These are phyloP conservation scores for Spiraea crenata DNA, from an alignment of 331 rosid genomes.

Conservation along the genomic window DNA sequence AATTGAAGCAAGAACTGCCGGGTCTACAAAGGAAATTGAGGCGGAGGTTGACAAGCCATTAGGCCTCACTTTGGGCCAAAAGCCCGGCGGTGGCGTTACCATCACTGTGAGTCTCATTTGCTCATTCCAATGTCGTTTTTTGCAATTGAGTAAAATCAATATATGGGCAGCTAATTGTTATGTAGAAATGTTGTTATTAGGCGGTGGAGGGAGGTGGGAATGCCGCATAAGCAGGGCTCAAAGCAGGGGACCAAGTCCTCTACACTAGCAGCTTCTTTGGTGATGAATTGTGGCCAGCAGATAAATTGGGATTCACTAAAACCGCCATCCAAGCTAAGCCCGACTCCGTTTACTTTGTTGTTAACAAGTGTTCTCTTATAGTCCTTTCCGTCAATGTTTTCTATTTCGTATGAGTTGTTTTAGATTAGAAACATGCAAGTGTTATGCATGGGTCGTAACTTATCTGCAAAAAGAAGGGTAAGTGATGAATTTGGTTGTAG, in stretches of 20 bases:
- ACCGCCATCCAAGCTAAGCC: conserved; percentile 97
- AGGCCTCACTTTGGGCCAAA: conserved; percentile 96
- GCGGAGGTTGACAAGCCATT: conserved; percentile 95
- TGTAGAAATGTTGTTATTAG: conserved; percentile 26
- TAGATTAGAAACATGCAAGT: background rate
- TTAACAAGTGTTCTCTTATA: conserved; percentile 58
- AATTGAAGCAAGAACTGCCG: conserved; percentile 73
- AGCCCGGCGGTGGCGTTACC: conserved; percentile 70
- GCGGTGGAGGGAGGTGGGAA: conserved; percentile 95
- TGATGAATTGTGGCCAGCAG: conserved; percentile 99
- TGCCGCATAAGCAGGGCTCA: conserved; percentile 92
- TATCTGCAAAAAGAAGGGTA: background rate
- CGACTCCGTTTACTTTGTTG: conserved; percentile 90
- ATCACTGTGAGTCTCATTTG: conserved; percentile 55
- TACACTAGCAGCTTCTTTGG: conserved; percentile 99
- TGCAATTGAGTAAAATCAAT: no score
- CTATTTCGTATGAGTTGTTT: background rate
- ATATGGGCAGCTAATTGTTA: no score
- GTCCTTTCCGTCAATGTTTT: no score
- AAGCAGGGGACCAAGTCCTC: conserved; percentile 84
- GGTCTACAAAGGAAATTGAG: conserved; percentile 82
- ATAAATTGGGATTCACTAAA: conserved; percentile 94
- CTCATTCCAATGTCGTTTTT: no score
- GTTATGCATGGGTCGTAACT: no score
- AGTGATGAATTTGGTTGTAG: background rate